phyloP scores from a whole-genome alignment of 139 green algal genomes.

The Prasinococcaceae sp. region DNA sequence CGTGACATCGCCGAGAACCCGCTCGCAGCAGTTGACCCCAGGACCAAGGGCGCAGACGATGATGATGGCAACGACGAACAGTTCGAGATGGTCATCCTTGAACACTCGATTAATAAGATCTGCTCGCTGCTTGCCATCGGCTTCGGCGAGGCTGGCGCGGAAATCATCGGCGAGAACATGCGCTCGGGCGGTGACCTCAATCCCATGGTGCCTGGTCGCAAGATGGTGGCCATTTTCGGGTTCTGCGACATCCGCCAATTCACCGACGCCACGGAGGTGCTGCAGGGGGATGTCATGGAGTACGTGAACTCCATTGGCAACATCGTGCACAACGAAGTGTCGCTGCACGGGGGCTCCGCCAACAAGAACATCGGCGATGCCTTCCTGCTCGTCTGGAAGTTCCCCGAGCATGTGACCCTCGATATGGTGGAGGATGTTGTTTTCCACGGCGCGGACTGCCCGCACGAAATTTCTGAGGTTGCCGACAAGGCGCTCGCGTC shows the following conservation, averaged over 20 bases:
- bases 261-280: conserved; percentile 86
- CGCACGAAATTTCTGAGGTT: not conserved
- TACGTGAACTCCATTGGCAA: conserved; percentile 91
- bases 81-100: conserved; percentile 77
- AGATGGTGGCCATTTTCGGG: conserved; percentile 74
- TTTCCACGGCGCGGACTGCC: too few species aligned
- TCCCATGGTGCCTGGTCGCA: conserved; percentile 74
- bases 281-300: conserved; percentile 71
- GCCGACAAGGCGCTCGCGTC: conserved; percentile 73
- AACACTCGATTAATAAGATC: conserved; percentile 78
- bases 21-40: conserved; percentile 8
- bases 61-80: conserved; percentile 25
- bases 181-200: conserved; percentile 73
- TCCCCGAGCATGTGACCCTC: conserved; percentile 23
- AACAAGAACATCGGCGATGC: conserved; percentile 98
- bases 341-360: conserved; percentile 68
- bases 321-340: conserved; percentile 80
- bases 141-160: conserved; percentile 79
- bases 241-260: conserved; percentile 96
- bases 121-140: conserved; percentile 75
- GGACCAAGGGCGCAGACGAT: too few species aligned
- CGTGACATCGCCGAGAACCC: conserved; percentile 33
- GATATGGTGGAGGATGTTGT: conserved; percentile 5
- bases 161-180: conserved; percentile 94
- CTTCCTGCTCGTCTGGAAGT: conserved; percentile 75